Conservation (phyloP, 495 filamentous ascomycete genomes). For the Neurospora pannonica region DNA sequence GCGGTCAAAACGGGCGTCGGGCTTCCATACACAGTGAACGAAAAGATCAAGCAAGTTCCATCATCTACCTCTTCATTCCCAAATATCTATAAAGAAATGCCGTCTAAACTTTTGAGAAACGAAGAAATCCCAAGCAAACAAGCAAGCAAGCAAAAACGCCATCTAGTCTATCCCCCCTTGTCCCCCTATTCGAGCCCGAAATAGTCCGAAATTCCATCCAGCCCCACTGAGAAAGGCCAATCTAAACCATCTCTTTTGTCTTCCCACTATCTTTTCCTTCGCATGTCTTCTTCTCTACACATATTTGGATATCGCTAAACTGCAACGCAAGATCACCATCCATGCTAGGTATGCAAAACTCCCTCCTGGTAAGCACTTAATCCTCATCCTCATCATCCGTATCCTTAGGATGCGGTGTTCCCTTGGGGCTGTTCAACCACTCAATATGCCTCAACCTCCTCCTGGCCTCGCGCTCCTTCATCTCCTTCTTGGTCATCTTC, state of each 20-base stretch:
- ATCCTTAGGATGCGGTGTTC: conserved; percentile 67
- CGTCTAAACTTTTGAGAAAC: background rate
- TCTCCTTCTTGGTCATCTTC: conserved; percentile 93
- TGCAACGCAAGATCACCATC: background rate
- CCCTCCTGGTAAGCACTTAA: background rate
- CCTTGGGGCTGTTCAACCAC: conserved; percentile 74
- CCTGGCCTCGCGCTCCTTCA: conserved; percentile 86
- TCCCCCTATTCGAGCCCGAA: background rate
- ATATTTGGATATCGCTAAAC: background rate
- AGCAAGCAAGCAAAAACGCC: background rate
- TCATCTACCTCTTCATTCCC: background rate
- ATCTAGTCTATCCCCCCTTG: background rate
- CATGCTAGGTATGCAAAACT: background rate
- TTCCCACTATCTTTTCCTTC: background rate
- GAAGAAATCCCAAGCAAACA: background rate
- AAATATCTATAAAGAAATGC: background rate
- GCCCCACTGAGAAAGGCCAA: background rate
- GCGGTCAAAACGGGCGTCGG: no score
- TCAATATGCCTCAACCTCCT: conserved; percentile 89
- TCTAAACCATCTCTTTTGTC: background rate
- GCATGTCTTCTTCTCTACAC: background rate
- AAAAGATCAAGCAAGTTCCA: background rate
- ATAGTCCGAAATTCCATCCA: background rate
- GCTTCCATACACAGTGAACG: no score
- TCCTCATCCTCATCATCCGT: conserved; percentile 65